These are phyloP conservation scores for Crotalaria pallida DNA, from an alignment of 306 rosid genomes.

Conservation along the genomic window DNA sequence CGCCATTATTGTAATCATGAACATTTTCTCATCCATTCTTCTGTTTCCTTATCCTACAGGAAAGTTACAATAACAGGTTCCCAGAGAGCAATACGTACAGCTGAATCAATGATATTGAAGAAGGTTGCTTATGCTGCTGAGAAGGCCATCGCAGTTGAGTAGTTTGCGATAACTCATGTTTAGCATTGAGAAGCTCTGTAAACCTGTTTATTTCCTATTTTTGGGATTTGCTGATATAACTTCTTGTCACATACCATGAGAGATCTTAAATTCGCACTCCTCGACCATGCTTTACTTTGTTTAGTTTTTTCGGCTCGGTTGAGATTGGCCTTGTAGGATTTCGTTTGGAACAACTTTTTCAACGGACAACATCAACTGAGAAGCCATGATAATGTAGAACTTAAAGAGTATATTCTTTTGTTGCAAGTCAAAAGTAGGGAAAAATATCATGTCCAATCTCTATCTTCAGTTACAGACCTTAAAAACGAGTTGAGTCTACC, in stretches of 20 bases:
- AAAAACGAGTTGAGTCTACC: too few relatives aligned
- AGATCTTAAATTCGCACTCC: not conserved
- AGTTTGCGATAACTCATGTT: conserved; percentile 23
- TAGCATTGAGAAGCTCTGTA: conserved; percentile 34
- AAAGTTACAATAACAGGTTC: conserved; percentile 97
- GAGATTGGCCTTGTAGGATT: conserved; percentile 33
- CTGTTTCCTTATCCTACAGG: conserved; percentile 42
- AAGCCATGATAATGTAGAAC: conserved; percentile 40
- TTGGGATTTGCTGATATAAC: conserved; percentile 35
- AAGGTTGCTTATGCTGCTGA: conserved; percentile 90
- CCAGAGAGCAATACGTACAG: conserved; percentile 82
- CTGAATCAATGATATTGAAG: conserved; percentile 91
- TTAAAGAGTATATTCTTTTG: conserved; percentile 55
- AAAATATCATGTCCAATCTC: conserved; percentile 20
- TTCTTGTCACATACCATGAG: conserved; percentile 34
- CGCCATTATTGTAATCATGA: not conserved
- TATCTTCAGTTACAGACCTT: conserved; percentile 24
- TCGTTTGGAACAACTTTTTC: conserved; percentile 30
- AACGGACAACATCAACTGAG: conserved; percentile 31
- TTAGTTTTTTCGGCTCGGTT: conserved; percentile 21
- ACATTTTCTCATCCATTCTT: not conserved
- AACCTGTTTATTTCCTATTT: conserved; percentile 38
- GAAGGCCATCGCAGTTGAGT: conserved; percentile 43
- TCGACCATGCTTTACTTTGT: not conserved
- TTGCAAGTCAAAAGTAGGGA: conserved; percentile 41